Percentiles rank a stretch among this genome's conserved stretches.
Conservation (phyloP, 192 early-diverging fungal genomes). For the Coemansia sp. region DNA sequence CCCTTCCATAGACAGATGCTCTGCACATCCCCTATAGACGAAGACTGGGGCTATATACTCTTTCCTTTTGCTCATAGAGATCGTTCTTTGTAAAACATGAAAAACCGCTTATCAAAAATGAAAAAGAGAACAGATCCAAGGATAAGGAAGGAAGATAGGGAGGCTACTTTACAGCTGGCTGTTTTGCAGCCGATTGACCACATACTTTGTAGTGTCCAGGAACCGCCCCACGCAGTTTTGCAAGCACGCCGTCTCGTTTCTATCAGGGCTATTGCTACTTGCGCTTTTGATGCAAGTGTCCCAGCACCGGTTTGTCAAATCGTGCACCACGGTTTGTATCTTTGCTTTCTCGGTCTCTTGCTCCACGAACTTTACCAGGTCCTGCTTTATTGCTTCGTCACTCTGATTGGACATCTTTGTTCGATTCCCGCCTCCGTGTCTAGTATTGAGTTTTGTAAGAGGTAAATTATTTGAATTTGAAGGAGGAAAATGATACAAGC, state of each 20-base stretch:
- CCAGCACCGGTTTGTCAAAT: slow-evolving; percentile 68
- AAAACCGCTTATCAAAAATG: too few relatives aligned
- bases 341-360: slow-evolving; percentile 60
- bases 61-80: too few relatives aligned
- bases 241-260: slow-evolving; percentile 59
- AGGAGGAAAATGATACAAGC: neutral
- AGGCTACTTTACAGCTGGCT: slow-evolving; percentile 5
- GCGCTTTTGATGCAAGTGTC: slow-evolving; percentile 63
- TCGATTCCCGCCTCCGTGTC: neutral
- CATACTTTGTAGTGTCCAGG: slow-evolving; percentile 62
- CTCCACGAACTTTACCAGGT: slow-evolving; percentile 61
- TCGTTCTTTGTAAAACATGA: too few relatives aligned
- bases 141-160: too few relatives aligned
- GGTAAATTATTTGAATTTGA: too few relatives aligned
- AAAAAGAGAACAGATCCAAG: too few relatives aligned
- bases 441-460: too few relatives aligned
- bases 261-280: slow-evolving; percentile 55
- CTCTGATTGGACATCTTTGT: slow-evolving; percentile 28
- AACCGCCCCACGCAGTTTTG: slow-evolving; percentile 74
- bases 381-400: slow-evolving; percentile 59
- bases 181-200: slow-evolving; percentile 59
- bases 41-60: too few relatives aligned
- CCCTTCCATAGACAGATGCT: slow-evolving; percentile 27
- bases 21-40: slow-evolving; percentile 3
- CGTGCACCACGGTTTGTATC: slow-evolving; percentile 60